Evolutionary conservation across 331 rosid genomes (phyloP).

Genomic region (Pyrus hybrid): DNA sequence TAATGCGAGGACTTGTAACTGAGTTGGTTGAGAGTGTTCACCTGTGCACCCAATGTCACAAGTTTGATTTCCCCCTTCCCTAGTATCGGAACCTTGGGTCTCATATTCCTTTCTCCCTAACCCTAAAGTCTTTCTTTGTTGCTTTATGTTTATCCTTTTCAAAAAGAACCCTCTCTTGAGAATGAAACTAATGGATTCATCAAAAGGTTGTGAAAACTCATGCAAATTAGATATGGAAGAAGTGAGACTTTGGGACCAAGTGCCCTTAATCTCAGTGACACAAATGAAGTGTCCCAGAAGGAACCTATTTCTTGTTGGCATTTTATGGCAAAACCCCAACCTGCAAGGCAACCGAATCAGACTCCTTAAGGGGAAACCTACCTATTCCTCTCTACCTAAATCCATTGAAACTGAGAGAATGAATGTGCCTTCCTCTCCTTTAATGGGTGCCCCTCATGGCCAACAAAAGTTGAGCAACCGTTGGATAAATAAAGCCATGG

Average conservation of each 20-base stretch:
- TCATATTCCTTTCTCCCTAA: not conserved
- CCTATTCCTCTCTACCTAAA: not conserved
- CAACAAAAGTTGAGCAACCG: too few relatives aligned
- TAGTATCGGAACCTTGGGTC: not conserved
- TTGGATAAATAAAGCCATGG: too few relatives aligned
- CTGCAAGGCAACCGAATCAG: not conserved
- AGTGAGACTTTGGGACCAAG: not conserved
- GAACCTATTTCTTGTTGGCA: not conserved
- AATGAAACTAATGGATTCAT: not conserved
- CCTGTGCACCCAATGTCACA: not conserved
- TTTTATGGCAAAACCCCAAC: not conserved
- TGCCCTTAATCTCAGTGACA: not conserved
- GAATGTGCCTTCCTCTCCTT: not conserved
- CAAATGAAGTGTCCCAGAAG: not conserved
- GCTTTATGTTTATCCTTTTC: not conserved
- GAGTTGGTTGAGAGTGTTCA: not conserved
- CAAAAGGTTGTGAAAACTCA: not conserved
- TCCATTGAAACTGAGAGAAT: not conserved
- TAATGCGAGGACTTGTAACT: fast-evolving
- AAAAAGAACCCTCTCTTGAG: not conserved
- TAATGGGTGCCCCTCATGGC: too few relatives aligned
- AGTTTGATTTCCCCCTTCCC: not conserved
- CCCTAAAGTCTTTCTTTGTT: not conserved
- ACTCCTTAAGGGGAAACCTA: not conserved
- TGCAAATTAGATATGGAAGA: not conserved